phyloP scores from a whole-genome alignment of 306 rosid species.

The peach (Prunus persica) region DNA sequence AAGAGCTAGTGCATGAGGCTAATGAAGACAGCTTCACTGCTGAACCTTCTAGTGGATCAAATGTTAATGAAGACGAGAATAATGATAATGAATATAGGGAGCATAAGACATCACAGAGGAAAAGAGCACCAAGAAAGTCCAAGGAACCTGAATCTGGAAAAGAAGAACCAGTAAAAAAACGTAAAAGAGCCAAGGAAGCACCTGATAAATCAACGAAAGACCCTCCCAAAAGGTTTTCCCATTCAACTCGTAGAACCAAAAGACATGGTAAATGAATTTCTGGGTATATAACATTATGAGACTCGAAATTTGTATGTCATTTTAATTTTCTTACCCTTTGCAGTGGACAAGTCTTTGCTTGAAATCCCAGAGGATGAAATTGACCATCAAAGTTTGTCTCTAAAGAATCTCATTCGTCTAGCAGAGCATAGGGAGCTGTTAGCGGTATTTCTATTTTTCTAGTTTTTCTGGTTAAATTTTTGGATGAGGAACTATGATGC shows the following conservation, averaged over 20 bases:
- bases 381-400: conserved; percentile 46
- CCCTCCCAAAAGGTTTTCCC: conserved; percentile 67
- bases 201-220: conserved; percentile 27
- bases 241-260: conserved; percentile 68
- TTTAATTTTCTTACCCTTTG: conserved; percentile 30
- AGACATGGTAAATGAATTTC: conserved; percentile 51
- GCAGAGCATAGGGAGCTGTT: conserved; percentile 64
- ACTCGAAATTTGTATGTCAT: conserved; percentile 1
- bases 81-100: conserved; percentile 36
- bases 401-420: conserved; percentile 70
- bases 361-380: conserved; percentile 74
- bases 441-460: conserved; percentile 36
- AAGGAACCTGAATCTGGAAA: conserved; percentile 50
- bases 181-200: conserved; percentile 42
- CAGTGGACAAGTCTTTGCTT: conserved; percentile 75
- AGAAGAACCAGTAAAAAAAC: conserved; percentile 49
- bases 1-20: conserved; percentile 33
- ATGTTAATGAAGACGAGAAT: conserved; percentile 37
- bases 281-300: neutral
- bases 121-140: conserved; percentile 36
- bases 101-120: conserved; percentile 38
- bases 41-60: conserved; percentile 39
- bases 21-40: conserved; percentile 26
- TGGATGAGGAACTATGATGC: neutral
- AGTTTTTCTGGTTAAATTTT: neutral